A percentile compares a stretch with the other conserved stretches of the same genome.
phyloP scores from a whole-genome alignment of 768 basidiomycete genomes.

The Inosperma sp. region DNA sequence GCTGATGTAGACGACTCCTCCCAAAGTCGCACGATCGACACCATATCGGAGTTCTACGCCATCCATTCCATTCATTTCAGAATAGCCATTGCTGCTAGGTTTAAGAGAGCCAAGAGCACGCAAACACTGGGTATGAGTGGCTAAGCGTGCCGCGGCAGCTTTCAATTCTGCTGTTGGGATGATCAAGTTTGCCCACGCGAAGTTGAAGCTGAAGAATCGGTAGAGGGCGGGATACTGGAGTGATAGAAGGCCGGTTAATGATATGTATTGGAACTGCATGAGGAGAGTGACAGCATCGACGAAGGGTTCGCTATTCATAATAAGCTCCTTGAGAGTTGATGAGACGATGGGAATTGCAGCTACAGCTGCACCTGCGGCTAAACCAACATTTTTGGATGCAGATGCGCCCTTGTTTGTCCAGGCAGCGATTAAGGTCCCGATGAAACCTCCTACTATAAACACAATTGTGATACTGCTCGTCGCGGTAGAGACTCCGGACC shows the following conservation, averaged over 20 bases:
- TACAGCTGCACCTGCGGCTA: conserved; percentile 1
- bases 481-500: conserved; percentile 1
- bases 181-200: conserved; percentile 5
- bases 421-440: conserved; percentile 6
- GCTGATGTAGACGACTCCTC: conserved; percentile 7
- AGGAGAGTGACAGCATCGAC: conserved; percentile 7
- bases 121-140: neutral
- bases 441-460: conserved; percentile 1
- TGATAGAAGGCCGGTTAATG: conserved; percentile 1
- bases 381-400: neutral
- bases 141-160: conserved; percentile 4
- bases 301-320: conserved; percentile 7
- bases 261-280: conserved; percentile 8
- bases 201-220: conserved; percentile 9
- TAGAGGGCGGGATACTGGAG: conserved; percentile 5
- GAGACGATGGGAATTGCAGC: neutral
- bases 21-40: conserved; percentile 2
- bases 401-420: neutral
- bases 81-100: neutral
- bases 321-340: neutral
- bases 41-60: conserved; percentile 1
- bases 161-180: neutral
- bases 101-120: neutral
- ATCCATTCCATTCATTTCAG: conserved; percentile 3
- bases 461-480: conserved; percentile 2